These are phyloP conservation scores for Macaranga tanarius DNA, from an alignment of 441 rosid species.

Conservation along the genomic window DNA sequence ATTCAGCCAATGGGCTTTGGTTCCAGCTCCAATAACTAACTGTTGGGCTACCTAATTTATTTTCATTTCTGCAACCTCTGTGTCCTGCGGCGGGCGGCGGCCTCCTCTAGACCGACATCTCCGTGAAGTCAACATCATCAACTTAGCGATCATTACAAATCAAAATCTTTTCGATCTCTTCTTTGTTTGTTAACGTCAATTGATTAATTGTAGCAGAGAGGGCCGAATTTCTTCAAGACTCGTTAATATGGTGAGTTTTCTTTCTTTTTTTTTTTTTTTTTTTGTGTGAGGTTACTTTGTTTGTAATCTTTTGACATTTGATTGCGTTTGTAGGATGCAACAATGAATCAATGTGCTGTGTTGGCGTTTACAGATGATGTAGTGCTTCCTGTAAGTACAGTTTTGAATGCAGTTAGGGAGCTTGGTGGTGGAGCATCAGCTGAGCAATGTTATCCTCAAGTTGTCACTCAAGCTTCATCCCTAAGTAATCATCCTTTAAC, in stretches of 20 bases:
- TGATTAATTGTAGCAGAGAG: background rate
- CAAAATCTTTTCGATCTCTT: background rate
- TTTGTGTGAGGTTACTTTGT: background rate
- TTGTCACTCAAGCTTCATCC: constrained; percentile 67
- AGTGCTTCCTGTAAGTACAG: constrained; percentile 41
- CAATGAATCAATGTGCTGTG: constrained; percentile 26
- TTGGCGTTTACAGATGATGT: constrained; percentile 46
- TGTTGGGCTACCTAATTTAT: constrained; percentile 5
- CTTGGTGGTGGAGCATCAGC: constrained; percentile 33
- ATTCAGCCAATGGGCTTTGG: background rate
- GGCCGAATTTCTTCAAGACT: background rate
- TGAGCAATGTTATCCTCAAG: constrained; percentile 50
- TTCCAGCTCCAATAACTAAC: background rate
- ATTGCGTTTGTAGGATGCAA: constrained; percentile 31
- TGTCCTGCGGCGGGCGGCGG: background rate
- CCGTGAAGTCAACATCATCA: constrained; percentile 3
- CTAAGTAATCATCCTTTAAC: constrained; percentile 39
- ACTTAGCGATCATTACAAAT: background rate
- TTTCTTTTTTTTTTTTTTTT: background rate
- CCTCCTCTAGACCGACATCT: background rate
- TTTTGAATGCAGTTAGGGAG: constrained; percentile 40
- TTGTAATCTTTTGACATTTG: background rate
- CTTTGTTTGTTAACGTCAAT: background rate
- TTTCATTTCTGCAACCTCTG: too few relatives aligned
- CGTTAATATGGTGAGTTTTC: constrained; percentile 3